Evolutionary conservation across 225 moss, liverwort and hornwort genomes (phyloP), one percentile per base, ranked within the genome.

Genomic region (Physcomitrium patens): DNA sequence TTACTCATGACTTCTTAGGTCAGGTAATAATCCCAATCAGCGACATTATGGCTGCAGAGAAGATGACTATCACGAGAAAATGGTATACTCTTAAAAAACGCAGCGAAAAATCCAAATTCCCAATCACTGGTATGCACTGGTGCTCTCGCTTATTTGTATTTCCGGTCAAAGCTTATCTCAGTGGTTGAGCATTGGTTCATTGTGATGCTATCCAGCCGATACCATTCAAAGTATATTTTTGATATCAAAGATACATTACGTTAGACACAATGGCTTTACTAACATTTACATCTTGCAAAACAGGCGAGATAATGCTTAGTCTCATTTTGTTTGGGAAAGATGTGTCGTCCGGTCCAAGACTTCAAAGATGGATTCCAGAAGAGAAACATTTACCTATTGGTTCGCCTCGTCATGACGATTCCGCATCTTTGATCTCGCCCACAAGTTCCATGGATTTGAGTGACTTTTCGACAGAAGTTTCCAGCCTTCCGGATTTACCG

Each of bases 1-100:
- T 96, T 69, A 67, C 79, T 8, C 63, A 79, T 43, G 90, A 96
- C 67, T 96, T 96, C 45, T 75, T 96, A 45, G 96, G 96, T 14
- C 94, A 90, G 85, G 77, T 83, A 12, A 88, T 76, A 58, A 81
- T 96, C 18, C 69, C 86, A 19, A 77, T 96, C 13, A 71, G 80
- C 18, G 78, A 77, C 42, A 67, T 96, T 22, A 77, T 92, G 73
- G 70, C 75, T 51, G 79, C 86, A 9, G 92, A 92, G 68, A 91
- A 92, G 71, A 86, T 91, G 66, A 75, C 85, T 48, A 70, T 96
- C 55, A 18, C 85, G 9, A 82, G 69, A 24, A 37, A 84, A 17
- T 92, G 94, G 94, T 87, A 79, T 44, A 58, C 75, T 48, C 91
- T 96, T 12, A 82, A 89, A 27, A 84, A 92, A 76, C 81, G 79